Base-by-base conservation (phyloP, 2,329 filamentous ascomycete genomes). In the Cladobotryum protrusum region DNA sequence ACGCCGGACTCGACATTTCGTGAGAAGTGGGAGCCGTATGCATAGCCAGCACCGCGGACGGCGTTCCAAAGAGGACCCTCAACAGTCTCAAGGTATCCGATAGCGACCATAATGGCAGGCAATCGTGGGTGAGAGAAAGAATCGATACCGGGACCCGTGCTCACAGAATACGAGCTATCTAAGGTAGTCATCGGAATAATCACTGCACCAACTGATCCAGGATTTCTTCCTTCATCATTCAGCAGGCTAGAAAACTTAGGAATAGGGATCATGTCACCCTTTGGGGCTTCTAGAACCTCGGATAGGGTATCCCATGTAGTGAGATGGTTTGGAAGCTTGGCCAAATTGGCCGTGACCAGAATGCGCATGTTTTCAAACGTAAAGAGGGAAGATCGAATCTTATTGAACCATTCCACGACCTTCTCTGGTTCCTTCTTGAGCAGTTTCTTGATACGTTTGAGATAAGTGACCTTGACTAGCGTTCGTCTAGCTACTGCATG, bases 51-150 rank as follows among this genome's bases (percentile, higher is more conserved):
- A 49, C 93, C 93, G 43, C 93, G 89, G 44, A 97, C 87, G 0
- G 89, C 89, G 55, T 86, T 86, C 92, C 93, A 97, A 32, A 99
- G 81, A 1, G 93, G 93, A 0, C 93, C 93, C 68, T 99, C 93
- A 15, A 95, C 87, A 1, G 90, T 85, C 63, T 96, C 91, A 53
- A 99, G 85, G 64, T 96, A 97, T 17, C 90, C 84, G 45, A 90
- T 82, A 1, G 92, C 90, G 7, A 99, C 91, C 66, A 95, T 81
- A 46, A 96, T 77, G 2, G 91, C 85, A 0, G 93, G 90, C 1
- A 97, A 75, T 14, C 82, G 78, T 0, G 90, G 85, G 61, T 96
- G 86, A 4, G 79, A 76, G 62, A 86, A 91, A 0, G 85, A 88
- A 19, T 81, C 78, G 14, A 92, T 80, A 5, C 92, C 92, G 39